These are phyloP conservation scores for Cyberlindnera misumaiensis DNA, from an alignment of 805 yeast genomes.

Conservation along the genomic window DNA sequence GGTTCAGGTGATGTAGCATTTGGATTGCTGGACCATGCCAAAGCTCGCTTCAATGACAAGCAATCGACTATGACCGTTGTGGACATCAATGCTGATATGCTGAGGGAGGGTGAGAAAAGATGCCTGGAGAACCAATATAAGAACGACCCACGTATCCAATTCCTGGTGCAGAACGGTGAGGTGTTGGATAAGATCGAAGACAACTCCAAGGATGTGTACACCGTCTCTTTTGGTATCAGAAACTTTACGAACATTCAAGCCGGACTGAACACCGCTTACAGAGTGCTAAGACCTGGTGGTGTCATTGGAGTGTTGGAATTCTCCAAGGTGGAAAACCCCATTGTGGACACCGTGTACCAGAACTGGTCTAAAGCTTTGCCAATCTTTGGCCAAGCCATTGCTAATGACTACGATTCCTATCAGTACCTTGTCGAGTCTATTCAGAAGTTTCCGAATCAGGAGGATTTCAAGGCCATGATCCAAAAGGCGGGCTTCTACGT, in stretches of 20 bases:
- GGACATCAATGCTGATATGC: slow-evolving; percentile 95
- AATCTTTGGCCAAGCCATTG: slow-evolving; percentile 90
- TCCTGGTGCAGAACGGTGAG: slow-evolving; percentile 92
- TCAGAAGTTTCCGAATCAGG: slow-evolving; percentile 86
- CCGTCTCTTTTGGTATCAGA: slow-evolving; percentile 96
- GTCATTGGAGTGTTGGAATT: slow-evolving; percentile 95
- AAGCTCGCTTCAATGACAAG: slow-evolving; percentile 64
- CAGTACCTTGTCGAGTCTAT: slow-evolving; percentile 95
- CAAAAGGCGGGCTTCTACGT: slow-evolving; percentile 91
- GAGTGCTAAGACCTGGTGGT: slow-evolving; percentile 96
- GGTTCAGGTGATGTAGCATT: slow-evolving; percentile 99
- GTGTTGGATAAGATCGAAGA: slow-evolving; percentile 74
- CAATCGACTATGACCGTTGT: slow-evolving; percentile 81
- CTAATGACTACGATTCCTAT: slow-evolving; percentile 92
- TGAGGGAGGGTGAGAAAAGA: slow-evolving; percentile 83
- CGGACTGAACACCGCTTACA: slow-evolving; percentile 90
- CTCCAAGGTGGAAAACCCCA: slow-evolving; percentile 79
- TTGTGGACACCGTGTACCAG: slow-evolving; percentile 71
- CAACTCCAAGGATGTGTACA: slow-evolving; percentile 88
- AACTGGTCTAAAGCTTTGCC: slow-evolving; percentile 87
- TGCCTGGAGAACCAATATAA: slow-evolving; percentile 50
- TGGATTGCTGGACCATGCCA: slow-evolving; percentile 89
- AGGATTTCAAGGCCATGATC: slow-evolving; percentile 84
- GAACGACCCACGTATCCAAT: slow-evolving; percentile 53
- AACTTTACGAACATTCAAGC: slow-evolving; percentile 93